Evolutionary conservation across 768 basidiomycete genomes (phyloP).

Genomic region (Boletus patriciae): DNA sequence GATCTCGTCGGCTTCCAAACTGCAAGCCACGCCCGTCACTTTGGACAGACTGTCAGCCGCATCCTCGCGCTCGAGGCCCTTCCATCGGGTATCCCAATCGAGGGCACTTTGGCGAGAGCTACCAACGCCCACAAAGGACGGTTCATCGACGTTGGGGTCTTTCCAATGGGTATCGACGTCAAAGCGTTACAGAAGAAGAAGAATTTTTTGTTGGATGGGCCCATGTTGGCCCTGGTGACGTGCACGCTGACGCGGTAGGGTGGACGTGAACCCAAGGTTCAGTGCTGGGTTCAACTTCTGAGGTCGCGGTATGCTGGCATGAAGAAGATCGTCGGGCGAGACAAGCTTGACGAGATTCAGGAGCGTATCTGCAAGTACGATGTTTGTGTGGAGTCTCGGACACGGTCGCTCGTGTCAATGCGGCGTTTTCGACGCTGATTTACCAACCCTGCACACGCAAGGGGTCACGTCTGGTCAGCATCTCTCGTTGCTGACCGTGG

Average conservation of each 20-base stretch:
- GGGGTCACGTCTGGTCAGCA: constrained; percentile 87
- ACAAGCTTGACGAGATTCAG: constrained; percentile 87
- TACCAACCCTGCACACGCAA: constrained; percentile 83
- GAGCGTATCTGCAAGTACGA: constrained; percentile 25
- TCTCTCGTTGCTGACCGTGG: constrained; percentile 75
- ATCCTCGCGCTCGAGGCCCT: constrained; percentile 78
- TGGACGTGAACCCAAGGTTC: constrained; percentile 73
- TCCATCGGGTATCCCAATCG: constrained; percentile 77
- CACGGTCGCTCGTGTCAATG: constrained; percentile 74
- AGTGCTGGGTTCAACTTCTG: constrained; percentile 79
- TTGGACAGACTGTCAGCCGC: constrained; percentile 75
- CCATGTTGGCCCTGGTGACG: background rate
- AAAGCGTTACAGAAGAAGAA: constrained; percentile 62
- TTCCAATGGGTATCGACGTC: constrained; percentile 90
- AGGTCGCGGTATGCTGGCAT: constrained; percentile 80
- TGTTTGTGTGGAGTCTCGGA: constrained; percentile 54
- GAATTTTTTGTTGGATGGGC: constrained; percentile 30
- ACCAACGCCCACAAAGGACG: constrained; percentile 38
- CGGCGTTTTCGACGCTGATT: constrained; percentile 78
- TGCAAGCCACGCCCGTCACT: constrained; percentile 81
- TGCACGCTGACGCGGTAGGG: constrained; percentile 7
- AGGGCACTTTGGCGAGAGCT: constrained; percentile 14
- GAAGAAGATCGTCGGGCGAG: constrained; percentile 84
- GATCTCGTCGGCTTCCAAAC: constrained; percentile 85
- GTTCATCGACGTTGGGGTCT: constrained; percentile 85